A percentile compares a stretch with the other conserved stretches of the same genome.
Evolutionary conservation across 2,329 filamentous ascomycete genomes (phyloP).

Genomic region (Scedosporium boydii): DNA sequence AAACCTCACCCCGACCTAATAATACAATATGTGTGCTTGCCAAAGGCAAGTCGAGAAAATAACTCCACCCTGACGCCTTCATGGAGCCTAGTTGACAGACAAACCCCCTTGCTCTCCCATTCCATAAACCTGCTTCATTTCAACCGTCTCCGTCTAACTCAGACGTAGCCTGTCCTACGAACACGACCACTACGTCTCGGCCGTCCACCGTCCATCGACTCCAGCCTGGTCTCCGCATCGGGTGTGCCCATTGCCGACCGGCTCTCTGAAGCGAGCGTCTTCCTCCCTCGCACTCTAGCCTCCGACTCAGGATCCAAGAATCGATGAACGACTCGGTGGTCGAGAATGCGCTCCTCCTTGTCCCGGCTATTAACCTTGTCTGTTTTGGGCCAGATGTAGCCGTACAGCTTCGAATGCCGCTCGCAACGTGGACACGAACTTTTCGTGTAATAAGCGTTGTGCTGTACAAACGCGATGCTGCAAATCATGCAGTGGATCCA

Average conservation of each 20-base stretch:
- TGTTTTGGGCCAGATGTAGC: slow-evolving; percentile 93
- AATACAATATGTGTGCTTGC: neutral
- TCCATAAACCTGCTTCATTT: neutral
- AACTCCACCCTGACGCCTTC: neutral
- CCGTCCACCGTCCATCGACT: slow-evolving; percentile 12
- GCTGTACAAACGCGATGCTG: slow-evolving; percentile 72
- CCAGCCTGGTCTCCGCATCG: slow-evolving; percentile 5
- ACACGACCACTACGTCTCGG: slow-evolving; percentile 25
- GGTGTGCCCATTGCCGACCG: slow-evolving; percentile 2
- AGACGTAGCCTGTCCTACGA: slow-evolving; percentile 21
- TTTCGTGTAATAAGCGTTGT: slow-evolving; percentile 77
- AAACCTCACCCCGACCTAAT: neutral
- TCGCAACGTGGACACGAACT: slow-evolving; percentile 87
- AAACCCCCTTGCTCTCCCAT: neutral
- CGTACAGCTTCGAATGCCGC: slow-evolving; percentile 90
- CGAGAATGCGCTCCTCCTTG: slow-evolving; percentile 61
- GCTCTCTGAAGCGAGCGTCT: slow-evolving; percentile 3
- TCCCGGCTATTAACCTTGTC: slow-evolving; percentile 68
- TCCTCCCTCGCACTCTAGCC: slow-evolving; percentile 35
- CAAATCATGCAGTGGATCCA: slow-evolving; percentile 91
- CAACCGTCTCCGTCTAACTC: too few relatives aligned
- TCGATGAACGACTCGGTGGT: slow-evolving; percentile 80
- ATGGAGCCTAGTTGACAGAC: neutral
- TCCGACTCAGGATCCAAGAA: slow-evolving; percentile 69
- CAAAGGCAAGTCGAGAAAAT: neutral